These are phyloP conservation scores for Ganoderma lucidum DNA, from an alignment of 1,284 basidiomycete species.

Conservation along the genomic window DNA sequence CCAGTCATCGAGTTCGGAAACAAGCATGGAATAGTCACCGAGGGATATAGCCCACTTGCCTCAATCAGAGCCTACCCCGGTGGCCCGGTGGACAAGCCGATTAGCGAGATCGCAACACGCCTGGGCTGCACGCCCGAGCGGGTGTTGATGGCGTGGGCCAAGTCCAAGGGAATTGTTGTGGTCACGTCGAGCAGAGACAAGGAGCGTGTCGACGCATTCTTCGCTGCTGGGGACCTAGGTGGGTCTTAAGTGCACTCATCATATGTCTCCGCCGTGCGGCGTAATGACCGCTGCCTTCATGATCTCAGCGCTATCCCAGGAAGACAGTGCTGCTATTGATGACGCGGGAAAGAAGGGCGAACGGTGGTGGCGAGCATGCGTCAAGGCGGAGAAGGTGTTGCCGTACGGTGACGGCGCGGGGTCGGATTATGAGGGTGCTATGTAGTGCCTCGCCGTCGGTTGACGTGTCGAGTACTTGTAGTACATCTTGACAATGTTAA, in stretches of 20 bases:
- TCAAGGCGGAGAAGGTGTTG: background rate
- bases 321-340: slow-evolving; percentile 53
- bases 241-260: background rate
- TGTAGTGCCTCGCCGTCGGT: background rate
- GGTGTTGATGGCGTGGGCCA: slow-evolving; percentile 74
- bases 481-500: too few species aligned
- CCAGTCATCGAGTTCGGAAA: slow-evolving; percentile 64
- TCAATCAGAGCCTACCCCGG: slow-evolving; percentile 74
- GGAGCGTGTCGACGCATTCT: slow-evolving; percentile 61
- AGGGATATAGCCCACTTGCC: slow-evolving; percentile 75
- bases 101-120: slow-evolving; percentile 65
- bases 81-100: slow-evolving; percentile 74
- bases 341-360: slow-evolving; percentile 47
- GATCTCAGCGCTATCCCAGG: slow-evolving; percentile 42
- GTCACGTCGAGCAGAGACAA: slow-evolving; percentile 71
- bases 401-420: background rate
- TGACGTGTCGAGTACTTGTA: too few species aligned
- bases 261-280: background rate
- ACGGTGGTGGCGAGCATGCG: slow-evolving; percentile 11
- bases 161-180: slow-evolving; percentile 69
- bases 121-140: slow-evolving; percentile 72
- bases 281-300: background rate
- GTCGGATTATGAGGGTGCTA: background rate
- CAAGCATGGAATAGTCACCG: slow-evolving; percentile 70
- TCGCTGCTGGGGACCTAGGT: slow-evolving; percentile 58